Base-by-base conservation (phyloP, 169 alveolate genomes). In the Plasmodium relictum region DNA sequence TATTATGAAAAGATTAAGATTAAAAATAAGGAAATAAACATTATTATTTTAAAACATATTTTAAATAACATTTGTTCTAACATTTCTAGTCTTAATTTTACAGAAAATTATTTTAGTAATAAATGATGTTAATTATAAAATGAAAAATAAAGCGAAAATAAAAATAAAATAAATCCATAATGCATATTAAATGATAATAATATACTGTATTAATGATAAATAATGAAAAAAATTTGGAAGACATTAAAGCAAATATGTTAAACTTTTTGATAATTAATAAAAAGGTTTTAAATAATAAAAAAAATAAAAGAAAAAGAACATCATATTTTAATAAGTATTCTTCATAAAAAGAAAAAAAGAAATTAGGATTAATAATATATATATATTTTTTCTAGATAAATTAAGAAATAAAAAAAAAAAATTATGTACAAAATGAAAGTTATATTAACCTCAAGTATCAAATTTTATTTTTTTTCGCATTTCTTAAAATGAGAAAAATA, bases 181-280 rank as follows among this genome's bases (percentile, higher is more conserved):
- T 31, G 39, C 39, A 31, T 31, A 31, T 31, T 3, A 31, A 31
- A 31, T 31, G 39, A 31, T 31, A 31, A 31, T 31, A 31, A 31
- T 31, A 3, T 31, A 3, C 3, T 31, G 39, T 31, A 3, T 31
- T 31, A 31, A 31, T 31, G 3, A 31, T 31, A 66, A 44, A 45
- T 18, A 71, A 48, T 22, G 22, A 71, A 71, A 71, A 50, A 8
- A 10, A 70, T 44, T 71, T 71, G 37, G 52, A 22, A 22, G 62
- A 41, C 50, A 52, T 71, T 50, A 71, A 71, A 71, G 83, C 52
- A 71, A 71, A 71, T 71, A 50, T 31, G 44, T 2, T 56, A 37
- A 50, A 37, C 14, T 48, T 44, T 71, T 48, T 45, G 31, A 50
- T 45, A 68, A 7, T 71, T 71, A 50, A 71, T 71, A 50, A 71